Base-by-base conservation (phyloP, 208 protist genomes). In the Trypanosoma vivax region DNA sequence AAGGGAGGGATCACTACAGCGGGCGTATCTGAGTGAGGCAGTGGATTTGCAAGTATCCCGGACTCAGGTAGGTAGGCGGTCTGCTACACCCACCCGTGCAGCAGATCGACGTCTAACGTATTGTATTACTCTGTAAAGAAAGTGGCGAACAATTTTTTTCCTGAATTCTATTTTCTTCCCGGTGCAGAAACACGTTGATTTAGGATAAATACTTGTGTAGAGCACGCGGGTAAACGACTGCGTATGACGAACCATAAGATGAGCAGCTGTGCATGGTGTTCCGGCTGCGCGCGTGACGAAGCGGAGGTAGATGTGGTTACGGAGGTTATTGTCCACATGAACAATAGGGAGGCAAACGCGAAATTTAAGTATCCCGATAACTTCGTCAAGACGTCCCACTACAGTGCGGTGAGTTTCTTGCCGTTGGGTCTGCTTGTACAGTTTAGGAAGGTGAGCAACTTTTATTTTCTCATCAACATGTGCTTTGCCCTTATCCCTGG, bases 381-480 rank as follows among this genome's bases (percentile, higher is more conserved):
- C 59, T 94, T 83, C 47, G 89, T 95, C 16, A 52, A 69, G 16
- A 98, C 96, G 18, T 95, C 92, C 16, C 92, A 97, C 73, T 98
- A 98, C 73, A 93, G 80, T 10, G 2, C 82, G 2, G 62, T 71
- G 19, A 90, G 83, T 5, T 98, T 98, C 38, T 50, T 99, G 16
- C 95, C 95, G n/a, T 60, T 97, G 13, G 84, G 74, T 21, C 65
- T 98, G 9, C 66, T 95, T 9, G 80, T 96, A 45, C 94, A 98
- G 67, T 97, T 97, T 39, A 76, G 34, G 25, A 87, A 89, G 60
- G 71, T 87, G 7, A 93, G 92, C 30, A 98, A 98, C 52, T 43
- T 96, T 18, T 98, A 98, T 66, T 98, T 98, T 65, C 68, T 98
- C 13, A 58, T 98, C 6, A 87, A 82, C 50, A 95, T 92, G 74